Percentiles rank a stretch among this genome's conserved stretches.
These are phyloP conservation scores for Calonectria leucothoes DNA, from an alignment of 2,329 filamentous ascomycete genomes.

Conservation along the genomic window DNA sequence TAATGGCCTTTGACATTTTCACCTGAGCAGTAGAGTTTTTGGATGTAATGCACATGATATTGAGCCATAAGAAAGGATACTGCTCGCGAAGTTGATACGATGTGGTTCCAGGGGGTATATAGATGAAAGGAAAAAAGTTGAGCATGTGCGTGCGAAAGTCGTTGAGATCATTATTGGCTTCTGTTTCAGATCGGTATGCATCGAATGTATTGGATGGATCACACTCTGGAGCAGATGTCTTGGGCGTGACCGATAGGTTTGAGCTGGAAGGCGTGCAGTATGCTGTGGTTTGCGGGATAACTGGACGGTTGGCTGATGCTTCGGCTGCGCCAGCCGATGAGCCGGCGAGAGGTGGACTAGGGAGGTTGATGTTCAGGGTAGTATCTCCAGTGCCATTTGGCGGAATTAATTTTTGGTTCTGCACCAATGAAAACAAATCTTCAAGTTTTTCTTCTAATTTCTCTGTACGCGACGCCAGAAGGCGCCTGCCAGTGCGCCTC, in stretches of 20 bases:
- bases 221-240: not conserved
- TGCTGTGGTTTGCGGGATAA: not conserved
- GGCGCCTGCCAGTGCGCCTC: not conserved
- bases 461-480: not conserved
- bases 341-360: not conserved
- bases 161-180: not conserved
- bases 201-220: not conserved
- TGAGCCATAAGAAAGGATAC: not conserved
- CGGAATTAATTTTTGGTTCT: not conserved
- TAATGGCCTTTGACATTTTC: not conserved
- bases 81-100: not conserved
- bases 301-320: not conserved
- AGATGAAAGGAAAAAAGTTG: not conserved
- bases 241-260: not conserved
- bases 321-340: not conserved
- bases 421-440: not conserved
- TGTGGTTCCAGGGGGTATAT: not conserved
- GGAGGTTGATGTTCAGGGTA: not conserved
- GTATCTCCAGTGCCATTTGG: not conserved
- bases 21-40: not conserved
- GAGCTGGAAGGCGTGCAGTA: not conserved
- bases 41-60: conserved; percentile 2
- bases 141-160: not conserved
- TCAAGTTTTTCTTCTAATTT: not conserved
- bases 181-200: not conserved